Percentiles rank a stretch among this genome's conserved stretches.
Evolutionary conservation across 768 basidiomycete genomes (phyloP).

Genomic region (Psilocybe cyanescens): DNA sequence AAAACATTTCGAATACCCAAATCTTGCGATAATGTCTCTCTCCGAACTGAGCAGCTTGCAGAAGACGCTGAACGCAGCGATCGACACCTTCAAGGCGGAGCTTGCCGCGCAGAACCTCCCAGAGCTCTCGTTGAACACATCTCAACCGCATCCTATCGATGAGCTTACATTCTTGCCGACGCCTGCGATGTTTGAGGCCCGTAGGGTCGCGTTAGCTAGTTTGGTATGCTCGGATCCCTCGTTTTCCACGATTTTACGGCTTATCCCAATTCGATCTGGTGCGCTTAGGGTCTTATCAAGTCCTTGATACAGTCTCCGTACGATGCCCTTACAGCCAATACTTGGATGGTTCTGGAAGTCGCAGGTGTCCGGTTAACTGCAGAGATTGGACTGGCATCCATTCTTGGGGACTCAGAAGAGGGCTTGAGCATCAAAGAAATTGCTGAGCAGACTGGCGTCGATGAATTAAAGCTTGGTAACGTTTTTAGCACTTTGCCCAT

Average conservation of each 20-base stretch:
- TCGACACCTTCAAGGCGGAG: constrained; percentile 42
- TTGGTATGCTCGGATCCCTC: constrained; percentile 24
- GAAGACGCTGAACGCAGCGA: constrained; percentile 40
- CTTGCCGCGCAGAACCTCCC: constrained; percentile 36
- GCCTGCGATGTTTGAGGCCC: constrained; percentile 39
- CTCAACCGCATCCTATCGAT: constrained; percentile 39
- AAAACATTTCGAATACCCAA: neutral
- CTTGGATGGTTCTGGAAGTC: constrained; percentile 36
- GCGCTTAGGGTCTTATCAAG: constrained; percentile 35
- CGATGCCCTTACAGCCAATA: constrained; percentile 37
- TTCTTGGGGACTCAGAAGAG: constrained; percentile 38
- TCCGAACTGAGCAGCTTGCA: constrained; percentile 44
- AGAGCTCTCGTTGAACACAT: constrained; percentile 39
- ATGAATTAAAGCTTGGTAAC: constrained; percentile 38
- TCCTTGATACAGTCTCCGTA: constrained; percentile 38
- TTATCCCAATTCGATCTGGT: neutral
- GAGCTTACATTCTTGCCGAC: constrained; percentile 39
- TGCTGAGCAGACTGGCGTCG: constrained; percentile 34
- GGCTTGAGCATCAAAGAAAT: constrained; percentile 37
- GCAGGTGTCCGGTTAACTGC: constrained; percentile 37
- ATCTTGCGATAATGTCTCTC: constrained; percentile 6
- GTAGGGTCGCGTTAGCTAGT: constrained; percentile 35
- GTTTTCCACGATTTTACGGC: neutral
- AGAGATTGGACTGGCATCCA: constrained; percentile 35
- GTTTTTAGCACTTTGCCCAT: neutral